Evolutionary conservation across 768 basidiomycete genomes (phyloP).

Genomic region (Suillus spraguei): DNA sequence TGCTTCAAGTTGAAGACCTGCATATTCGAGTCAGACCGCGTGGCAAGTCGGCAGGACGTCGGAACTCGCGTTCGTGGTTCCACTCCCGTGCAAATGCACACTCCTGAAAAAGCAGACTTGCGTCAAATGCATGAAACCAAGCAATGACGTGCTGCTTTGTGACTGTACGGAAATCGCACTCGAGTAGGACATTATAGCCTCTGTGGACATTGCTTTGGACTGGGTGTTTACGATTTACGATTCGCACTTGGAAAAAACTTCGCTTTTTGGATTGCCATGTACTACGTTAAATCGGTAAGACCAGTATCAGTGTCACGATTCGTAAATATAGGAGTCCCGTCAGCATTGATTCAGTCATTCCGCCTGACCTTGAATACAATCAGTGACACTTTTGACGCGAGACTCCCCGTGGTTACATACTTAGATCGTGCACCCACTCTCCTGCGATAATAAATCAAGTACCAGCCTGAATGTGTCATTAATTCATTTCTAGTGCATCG

Average conservation of each 20-base stretch:
- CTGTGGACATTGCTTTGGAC: background rate
- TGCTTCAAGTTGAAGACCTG: no score
- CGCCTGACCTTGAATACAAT: background rate
- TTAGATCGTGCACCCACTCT: constrained; percentile 59
- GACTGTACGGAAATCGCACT: background rate
- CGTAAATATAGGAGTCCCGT: background rate
- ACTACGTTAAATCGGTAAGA: background rate
- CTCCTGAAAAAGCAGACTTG: no score
- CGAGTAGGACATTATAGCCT: background rate
- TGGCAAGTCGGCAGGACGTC: no score
- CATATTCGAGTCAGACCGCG: no score
- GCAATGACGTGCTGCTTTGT: no score
- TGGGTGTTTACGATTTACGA: background rate
- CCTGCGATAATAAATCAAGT: constrained; percentile 55
- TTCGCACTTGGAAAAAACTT: background rate
- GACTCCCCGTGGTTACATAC: constrained; percentile 34
- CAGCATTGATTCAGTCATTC: background rate
- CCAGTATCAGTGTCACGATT: background rate
- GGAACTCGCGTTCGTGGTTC: no score
- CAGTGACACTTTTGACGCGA: background rate
- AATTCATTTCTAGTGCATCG: constrained; percentile 43
- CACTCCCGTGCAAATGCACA: no score
- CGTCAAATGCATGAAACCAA: no score
- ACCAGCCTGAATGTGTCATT: constrained; percentile 45
- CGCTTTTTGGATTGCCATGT: background rate